These are phyloP conservation scores for Acacia acuminata DNA, from an alignment of 306 rosid genomes.

Conservation along the genomic window DNA sequence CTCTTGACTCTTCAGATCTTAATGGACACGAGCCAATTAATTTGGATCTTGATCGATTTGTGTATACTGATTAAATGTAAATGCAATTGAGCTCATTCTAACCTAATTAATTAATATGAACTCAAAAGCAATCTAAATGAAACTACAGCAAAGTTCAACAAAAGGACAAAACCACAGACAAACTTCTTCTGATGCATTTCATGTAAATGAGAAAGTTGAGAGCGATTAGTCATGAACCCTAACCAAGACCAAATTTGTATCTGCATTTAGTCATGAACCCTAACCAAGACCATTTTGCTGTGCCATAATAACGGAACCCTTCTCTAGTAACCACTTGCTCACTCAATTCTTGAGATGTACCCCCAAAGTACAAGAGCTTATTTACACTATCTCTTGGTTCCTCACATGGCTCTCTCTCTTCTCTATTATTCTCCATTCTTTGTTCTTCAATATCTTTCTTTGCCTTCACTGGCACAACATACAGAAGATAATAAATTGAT, in stretches of 20 bases:
- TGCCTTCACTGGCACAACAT: background rate
- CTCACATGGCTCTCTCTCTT: background rate
- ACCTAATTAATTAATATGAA: background rate
- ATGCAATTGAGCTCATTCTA: background rate
- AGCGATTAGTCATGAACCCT: conserved; percentile 44
- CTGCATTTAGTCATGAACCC: too few relatives aligned
- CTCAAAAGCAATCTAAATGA: background rate
- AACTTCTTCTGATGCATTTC: background rate
- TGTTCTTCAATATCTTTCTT: background rate
- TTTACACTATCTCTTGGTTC: conserved; percentile 15
- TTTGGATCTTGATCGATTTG: background rate
- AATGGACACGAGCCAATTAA: background rate
- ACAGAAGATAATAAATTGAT: background rate
- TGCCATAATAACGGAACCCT: conserved; percentile 32
- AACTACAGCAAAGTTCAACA: background rate
- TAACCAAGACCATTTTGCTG: conserved; percentile 49
- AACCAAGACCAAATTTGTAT: too few relatives aligned
- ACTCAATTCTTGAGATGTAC: conserved; percentile 41
- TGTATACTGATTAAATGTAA: background rate
- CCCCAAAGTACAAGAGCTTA: conserved; percentile 23
- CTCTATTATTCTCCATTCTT: background rate
- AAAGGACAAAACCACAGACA: background rate
- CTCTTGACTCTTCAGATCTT: background rate
- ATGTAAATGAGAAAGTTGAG: conserved; percentile 42
- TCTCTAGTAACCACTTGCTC: conserved; percentile 9